Evolutionary conservation across 2,329 filamentous ascomycete genomes (phyloP).

Genomic region (Epichloe hybrida): DNA sequence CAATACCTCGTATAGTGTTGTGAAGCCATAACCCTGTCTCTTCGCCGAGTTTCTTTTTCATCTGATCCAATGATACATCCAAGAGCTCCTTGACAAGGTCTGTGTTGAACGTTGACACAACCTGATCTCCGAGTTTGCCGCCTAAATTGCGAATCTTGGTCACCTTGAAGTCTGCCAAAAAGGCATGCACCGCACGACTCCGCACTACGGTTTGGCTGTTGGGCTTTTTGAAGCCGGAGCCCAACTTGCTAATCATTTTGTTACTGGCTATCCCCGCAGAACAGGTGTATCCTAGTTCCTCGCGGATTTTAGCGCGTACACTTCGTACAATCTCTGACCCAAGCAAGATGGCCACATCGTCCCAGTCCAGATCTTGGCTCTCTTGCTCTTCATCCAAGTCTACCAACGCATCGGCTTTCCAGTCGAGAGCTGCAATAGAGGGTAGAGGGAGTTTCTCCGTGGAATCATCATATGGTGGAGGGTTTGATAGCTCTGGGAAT

Average conservation of each 20-base stretch:
- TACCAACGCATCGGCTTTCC: constrained; percentile 70
- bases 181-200: constrained; percentile 65
- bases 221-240: constrained; percentile 83
- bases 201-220: constrained; percentile 91
- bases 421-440: constrained; percentile 56
- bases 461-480: constrained; percentile 60
- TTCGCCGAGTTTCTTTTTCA: constrained; percentile 67
- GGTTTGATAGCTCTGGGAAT: constrained; percentile 55
- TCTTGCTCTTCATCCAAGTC: constrained; percentile 67
- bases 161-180: constrained; percentile 76
- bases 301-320: constrained; percentile 55
- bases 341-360: constrained; percentile 77
- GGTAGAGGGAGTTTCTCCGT: constrained; percentile 61
- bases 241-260: constrained; percentile 91
- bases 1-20: constrained; percentile 71
- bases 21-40: constrained; percentile 81
- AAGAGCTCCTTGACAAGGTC: constrained; percentile 68
- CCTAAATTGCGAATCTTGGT: constrained; percentile 93
- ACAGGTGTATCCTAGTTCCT: constrained; percentile 73
- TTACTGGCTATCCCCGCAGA: constrained; percentile 81
- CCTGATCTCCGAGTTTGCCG: constrained; percentile 82
- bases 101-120: constrained; percentile 67
- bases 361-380: constrained; percentile 82
- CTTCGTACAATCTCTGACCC: constrained; percentile 78
- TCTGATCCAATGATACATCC: constrained; percentile 55